Conservation (phyloP, 805 yeast genomes). For the Starmerella geochares region DNA sequence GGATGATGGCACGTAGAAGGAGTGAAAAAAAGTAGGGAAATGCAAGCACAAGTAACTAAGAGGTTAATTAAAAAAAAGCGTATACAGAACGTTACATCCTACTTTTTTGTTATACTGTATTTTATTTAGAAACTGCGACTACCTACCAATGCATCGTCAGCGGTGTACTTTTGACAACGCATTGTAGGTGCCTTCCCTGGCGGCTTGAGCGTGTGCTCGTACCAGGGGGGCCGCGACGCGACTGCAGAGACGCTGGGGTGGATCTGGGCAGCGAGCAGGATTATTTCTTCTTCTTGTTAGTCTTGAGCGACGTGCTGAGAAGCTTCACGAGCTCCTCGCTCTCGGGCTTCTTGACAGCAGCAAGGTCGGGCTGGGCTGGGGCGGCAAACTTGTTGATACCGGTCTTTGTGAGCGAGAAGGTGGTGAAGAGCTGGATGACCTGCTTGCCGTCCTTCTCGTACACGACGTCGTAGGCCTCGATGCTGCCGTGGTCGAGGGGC, state of each 20-base stretch:
- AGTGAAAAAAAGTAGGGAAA: too few species aligned
- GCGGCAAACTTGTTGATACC: slow-evolving; percentile 57
- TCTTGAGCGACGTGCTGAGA: slow-evolving; percentile 42
- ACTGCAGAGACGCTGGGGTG: not conserved
- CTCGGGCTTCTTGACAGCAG: slow-evolving; percentile 45
- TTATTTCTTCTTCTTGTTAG: slow-evolving; percentile 38
- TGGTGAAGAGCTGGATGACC: slow-evolving; percentile 64
- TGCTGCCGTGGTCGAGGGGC: slow-evolving; percentile 55
- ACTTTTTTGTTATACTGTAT: too few species aligned
- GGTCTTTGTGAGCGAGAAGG: slow-evolving; percentile 63
- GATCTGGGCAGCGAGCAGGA: not conserved
- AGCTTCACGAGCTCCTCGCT: slow-evolving; percentile 39
- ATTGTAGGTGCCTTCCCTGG: too few species aligned
- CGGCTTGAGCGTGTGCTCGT: too few species aligned
- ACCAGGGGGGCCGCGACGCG: too few species aligned
- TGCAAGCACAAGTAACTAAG: too few species aligned
- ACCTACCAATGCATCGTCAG: too few species aligned
- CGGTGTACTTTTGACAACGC: too few species aligned
- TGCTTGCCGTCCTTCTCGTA: slow-evolving; percentile 56
- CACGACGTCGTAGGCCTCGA: slow-evolving; percentile 58
- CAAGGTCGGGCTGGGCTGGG: slow-evolving; percentile 41
- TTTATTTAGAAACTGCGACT: too few species aligned
- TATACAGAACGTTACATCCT: too few species aligned
- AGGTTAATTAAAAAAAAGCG: too few species aligned
- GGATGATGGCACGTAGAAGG: too few species aligned